Conservation (phyloP, 768 basidiomycete genomes). For the Tulasnella sp. region DNA sequence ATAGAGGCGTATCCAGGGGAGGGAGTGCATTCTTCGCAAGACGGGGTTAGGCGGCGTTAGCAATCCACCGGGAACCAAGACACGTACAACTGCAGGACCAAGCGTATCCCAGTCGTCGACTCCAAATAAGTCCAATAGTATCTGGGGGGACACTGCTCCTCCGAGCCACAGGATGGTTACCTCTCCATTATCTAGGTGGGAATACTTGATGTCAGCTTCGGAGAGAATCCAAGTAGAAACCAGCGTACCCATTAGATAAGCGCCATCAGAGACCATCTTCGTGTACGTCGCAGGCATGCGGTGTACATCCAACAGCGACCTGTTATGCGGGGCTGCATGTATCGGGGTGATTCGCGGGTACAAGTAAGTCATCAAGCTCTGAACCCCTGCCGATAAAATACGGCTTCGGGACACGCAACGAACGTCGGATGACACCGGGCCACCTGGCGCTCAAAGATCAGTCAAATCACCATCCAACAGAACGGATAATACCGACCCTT, state of each 20-base stretch:
- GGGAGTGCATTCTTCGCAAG: slow-evolving; percentile 52
- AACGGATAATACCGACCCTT: slow-evolving; percentile 47
- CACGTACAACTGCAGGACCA: slow-evolving; percentile 53
- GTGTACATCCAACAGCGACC: slow-evolving; percentile 53
- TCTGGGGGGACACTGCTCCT: slow-evolving; percentile 60
- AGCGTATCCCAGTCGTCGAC: slow-evolving; percentile 64
- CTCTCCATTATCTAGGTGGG: slow-evolving; percentile 68
- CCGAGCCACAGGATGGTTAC: slow-evolving; percentile 86
- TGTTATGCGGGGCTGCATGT: slow-evolving; percentile 63
- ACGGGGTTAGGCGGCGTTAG: background rate
- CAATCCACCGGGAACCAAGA: slow-evolving; percentile 1
- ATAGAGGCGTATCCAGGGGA: slow-evolving; percentile 55
- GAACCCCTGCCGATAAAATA: slow-evolving; percentile 56
- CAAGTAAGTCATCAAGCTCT: slow-evolving; percentile 58
- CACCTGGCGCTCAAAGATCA: slow-evolving; percentile 36
- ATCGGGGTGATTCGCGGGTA: slow-evolving; percentile 84
- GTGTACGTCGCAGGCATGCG: slow-evolving; percentile 71
- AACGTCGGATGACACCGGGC: slow-evolving; percentile 85
- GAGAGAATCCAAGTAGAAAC: slow-evolving; percentile 17
- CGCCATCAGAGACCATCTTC: slow-evolving; percentile 80
- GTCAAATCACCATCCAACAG: background rate
- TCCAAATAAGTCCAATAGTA: slow-evolving; percentile 73
- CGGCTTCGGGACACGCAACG: slow-evolving; percentile 75
- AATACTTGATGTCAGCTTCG: background rate
- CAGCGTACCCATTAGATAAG: slow-evolving; percentile 78